Evolutionary conservation across 2,329 filamentous ascomycete species (phyloP).

Genomic region (Penicillium brevicompactum): DNA sequence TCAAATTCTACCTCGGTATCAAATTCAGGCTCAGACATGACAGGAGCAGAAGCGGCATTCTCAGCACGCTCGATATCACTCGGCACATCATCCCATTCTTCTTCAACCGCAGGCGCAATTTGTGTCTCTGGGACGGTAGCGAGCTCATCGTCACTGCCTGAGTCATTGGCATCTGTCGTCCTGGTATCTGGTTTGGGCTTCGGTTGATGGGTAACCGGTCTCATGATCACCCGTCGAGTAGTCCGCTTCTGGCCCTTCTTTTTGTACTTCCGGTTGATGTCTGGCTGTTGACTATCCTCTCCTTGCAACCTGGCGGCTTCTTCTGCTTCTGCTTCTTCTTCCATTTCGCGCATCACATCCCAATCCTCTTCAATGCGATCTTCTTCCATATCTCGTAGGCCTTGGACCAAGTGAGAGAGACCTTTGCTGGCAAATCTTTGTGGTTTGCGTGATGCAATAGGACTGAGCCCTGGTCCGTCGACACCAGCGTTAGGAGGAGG

Average conservation of each 20-base stretch:
- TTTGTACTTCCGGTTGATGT: slow-evolving; percentile 36
- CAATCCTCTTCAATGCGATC: slow-evolving; percentile 46
- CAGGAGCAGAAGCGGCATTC: slow-evolving; percentile 29
- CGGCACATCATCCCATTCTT: slow-evolving; percentile 11
- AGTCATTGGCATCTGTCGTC: slow-evolving; percentile 18
- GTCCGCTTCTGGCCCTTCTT: slow-evolving; percentile 55
- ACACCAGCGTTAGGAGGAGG: slow-evolving; percentile 13
- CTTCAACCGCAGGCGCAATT: slow-evolving; percentile 11
- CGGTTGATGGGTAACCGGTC: slow-evolving; percentile 39
- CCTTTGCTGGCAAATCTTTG: slow-evolving; percentile 42
- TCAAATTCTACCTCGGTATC: slow-evolving; percentile 23
- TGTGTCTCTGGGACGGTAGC: slow-evolving; percentile 35
- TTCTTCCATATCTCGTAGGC: slow-evolving; percentile 44
- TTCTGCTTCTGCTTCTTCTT: slow-evolving; percentile 36
- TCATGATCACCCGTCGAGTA: slow-evolving; percentile 48
- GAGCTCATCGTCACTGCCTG: slow-evolving; percentile 32
- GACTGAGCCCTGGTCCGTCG: slow-evolving; percentile 33
- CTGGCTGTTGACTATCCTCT: slow-evolving; percentile 39
- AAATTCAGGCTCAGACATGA: slow-evolving; percentile 32
- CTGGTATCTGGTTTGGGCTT: slow-evolving; percentile 26
- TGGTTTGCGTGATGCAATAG: slow-evolving; percentile 40
- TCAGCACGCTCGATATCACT: slow-evolving; percentile 8
- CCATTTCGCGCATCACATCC: slow-evolving; percentile 48
- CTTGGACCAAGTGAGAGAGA: slow-evolving; percentile 42
- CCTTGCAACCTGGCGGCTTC: slow-evolving; percentile 34